Evolutionary conservation across 208 protist genomes (phyloP).

Genomic region (Crithidia brevicula): DNA sequence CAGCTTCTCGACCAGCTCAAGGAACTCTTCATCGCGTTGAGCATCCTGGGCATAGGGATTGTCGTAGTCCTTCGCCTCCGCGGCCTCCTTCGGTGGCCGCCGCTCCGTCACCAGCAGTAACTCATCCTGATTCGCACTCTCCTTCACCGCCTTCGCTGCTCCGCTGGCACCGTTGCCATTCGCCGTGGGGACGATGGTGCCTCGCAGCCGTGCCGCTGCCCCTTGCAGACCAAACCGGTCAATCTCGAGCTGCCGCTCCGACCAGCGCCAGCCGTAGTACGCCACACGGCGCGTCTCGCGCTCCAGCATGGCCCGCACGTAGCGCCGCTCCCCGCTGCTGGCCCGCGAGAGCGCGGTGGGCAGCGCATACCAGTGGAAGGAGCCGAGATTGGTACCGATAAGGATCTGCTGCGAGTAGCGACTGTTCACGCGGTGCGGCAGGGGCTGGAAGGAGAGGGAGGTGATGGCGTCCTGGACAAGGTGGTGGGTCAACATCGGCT

Average conservation of each 20-base stretch:
- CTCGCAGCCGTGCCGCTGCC: conserved; percentile 28
- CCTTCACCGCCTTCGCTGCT: background rate
- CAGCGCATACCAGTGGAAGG: conserved; percentile 90
- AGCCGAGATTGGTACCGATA: conserved; percentile 85
- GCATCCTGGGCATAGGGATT: conserved; percentile 74
- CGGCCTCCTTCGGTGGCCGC: conserved; percentile 19
- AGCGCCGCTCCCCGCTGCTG: conserved; percentile 76
- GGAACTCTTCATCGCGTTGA: conserved; percentile 72
- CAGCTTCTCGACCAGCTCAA: conserved; percentile 63
- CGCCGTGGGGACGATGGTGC: conserved; percentile 15
- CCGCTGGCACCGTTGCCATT: background rate
- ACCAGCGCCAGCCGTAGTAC: conserved; percentile 89
- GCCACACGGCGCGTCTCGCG: conserved; percentile 86
- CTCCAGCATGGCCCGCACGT: conserved; percentile 85
- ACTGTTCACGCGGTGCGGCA: conserved; percentile 42
- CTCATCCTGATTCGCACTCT: conserved; percentile 11
- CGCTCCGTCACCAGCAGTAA: conserved; percentile 10
- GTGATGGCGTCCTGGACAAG: conserved; percentile 92
- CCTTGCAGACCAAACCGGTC: conserved; percentile 75
- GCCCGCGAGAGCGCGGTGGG: conserved; percentile 80
- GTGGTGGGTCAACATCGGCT: conserved; percentile 85
- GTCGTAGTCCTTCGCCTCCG: conserved; percentile 31
- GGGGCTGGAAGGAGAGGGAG: conserved; percentile 84
- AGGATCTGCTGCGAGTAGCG: conserved; percentile 84
- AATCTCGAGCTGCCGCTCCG: conserved; percentile 72